Evolutionary conservation across 306 rosid genomes (phyloP).

Genomic region (Vigna hirtella): DNA sequence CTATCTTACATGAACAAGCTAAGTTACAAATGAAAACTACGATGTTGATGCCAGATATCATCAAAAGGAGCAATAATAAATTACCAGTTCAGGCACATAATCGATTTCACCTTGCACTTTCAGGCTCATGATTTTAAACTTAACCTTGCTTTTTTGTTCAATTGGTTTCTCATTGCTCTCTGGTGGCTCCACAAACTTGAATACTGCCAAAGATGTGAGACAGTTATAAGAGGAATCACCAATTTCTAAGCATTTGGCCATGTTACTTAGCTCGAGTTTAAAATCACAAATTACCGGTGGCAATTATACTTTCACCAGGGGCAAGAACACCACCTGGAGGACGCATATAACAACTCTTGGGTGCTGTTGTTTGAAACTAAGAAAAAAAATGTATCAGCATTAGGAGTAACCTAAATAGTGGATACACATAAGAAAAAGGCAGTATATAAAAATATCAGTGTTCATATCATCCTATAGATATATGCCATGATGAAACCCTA

Average conservation of each 20-base stretch:
- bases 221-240: slow-evolving; percentile 35
- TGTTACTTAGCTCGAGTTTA: slow-evolving; percentile 22
- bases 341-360: slow-evolving; percentile 98
- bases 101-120: slow-evolving; percentile 92
- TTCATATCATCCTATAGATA: background rate
- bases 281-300: slow-evolving; percentile 71
- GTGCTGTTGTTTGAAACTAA: slow-evolving; percentile 98
- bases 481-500: background rate
- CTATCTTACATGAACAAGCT: slow-evolving; percentile 37
- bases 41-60: slow-evolving; percentile 22
- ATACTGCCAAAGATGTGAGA: slow-evolving; percentile 64
- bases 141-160: slow-evolving; percentile 88
- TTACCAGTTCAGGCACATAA: slow-evolving; percentile 94
- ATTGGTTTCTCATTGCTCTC: slow-evolving; percentile 79
- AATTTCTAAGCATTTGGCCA: slow-evolving; percentile 25
- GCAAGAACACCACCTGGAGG: slow-evolving; percentile 96
- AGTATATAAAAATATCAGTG: slow-evolving; percentile 11
- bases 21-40: slow-evolving; percentile 7
- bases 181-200: slow-evolving; percentile 96
- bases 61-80: slow-evolving; percentile 22
- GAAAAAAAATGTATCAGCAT: slow-evolving; percentile 45
- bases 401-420: slow-evolving; percentile 20
- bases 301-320: slow-evolving; percentile 83
- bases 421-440: slow-evolving; percentile 6
- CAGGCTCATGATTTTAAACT: slow-evolving; percentile 96